phyloP scores from a whole-genome alignment of 2,329 filamentous ascomycete species.

The Aspergillus alliaceus region DNA sequence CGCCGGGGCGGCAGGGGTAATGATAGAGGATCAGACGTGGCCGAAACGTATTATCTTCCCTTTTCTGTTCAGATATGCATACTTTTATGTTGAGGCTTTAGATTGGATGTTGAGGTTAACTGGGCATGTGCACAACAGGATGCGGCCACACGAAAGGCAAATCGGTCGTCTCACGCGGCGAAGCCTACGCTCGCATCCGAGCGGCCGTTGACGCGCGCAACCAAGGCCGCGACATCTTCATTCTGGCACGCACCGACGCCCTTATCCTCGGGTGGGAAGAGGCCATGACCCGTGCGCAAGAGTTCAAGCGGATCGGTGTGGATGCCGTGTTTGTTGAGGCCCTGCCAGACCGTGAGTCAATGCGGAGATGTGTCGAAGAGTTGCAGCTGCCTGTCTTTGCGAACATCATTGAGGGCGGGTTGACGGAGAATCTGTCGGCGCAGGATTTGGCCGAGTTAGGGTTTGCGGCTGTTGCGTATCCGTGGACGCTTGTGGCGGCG shows the following conservation, averaged over 20 bases:
- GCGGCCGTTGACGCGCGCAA: constrained; percentile 49
- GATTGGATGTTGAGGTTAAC: no score
- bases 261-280: constrained; percentile 44
- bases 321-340: constrained; percentile 50
- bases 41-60: constrained; percentile 44
- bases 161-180: constrained; percentile 45
- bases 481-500: constrained; percentile 48
- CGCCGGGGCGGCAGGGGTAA: constrained; percentile 40
- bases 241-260: constrained; percentile 48
- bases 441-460: constrained; percentile 42
- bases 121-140: no score
- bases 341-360: constrained; percentile 44
- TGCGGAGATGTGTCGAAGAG: constrained; percentile 41
- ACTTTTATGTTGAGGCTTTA: no score
- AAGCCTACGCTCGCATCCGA: constrained; percentile 49
- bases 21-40: constrained; percentile 53
- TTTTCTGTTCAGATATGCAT: background rate
- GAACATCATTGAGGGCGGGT: constrained; percentile 48
- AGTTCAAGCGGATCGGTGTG: constrained; percentile 46
- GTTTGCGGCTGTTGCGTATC: constrained; percentile 45
- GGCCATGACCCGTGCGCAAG: constrained; percentile 42
- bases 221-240: constrained; percentile 47
- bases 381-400: constrained; percentile 43
- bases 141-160: constrained; percentile 51
- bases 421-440: constrained; percentile 43